Conservation (phyloP, 805 yeast species). For the Komagataella kurtzmanii region DNA sequence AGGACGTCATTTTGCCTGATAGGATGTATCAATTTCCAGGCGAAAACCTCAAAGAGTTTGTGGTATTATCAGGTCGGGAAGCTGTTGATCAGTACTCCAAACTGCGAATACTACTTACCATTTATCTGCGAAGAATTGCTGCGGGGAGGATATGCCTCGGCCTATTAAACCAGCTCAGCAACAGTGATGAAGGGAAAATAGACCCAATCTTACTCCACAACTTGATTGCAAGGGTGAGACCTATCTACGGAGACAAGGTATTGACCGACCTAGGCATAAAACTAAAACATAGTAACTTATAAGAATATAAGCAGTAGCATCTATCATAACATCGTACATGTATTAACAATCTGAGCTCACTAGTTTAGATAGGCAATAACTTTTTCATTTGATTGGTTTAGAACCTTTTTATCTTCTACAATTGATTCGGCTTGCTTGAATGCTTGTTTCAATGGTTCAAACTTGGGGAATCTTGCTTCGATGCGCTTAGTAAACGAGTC, state of each 20-base stretch:
- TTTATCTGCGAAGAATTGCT: background rate
- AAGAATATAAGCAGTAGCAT: background rate
- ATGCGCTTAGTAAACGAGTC: constrained; percentile 8
- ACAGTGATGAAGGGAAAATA: background rate
- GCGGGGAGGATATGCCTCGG: background rate
- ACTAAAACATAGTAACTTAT: background rate
- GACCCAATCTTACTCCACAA: background rate
- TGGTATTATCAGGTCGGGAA: background rate
- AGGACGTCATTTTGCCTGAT: background rate
- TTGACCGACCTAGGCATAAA: background rate
- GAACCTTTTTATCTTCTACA: background rate
- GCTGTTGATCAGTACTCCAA: background rate
- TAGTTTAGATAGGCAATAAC: background rate
- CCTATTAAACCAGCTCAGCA: background rate
- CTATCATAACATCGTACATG: background rate
- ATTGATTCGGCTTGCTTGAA: background rate
- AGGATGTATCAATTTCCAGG: background rate
- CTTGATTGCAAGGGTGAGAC: background rate
- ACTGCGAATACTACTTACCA: background rate
- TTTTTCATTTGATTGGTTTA: background rate
- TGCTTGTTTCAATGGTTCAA: background rate
- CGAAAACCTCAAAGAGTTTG: background rate
- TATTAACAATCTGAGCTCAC: background rate
- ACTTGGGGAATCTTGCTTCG: background rate
- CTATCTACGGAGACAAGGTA: background rate